Base-by-base conservation (phyloP, 345 rosid genomes). In the Excoecaria cochinchinensis region DNA sequence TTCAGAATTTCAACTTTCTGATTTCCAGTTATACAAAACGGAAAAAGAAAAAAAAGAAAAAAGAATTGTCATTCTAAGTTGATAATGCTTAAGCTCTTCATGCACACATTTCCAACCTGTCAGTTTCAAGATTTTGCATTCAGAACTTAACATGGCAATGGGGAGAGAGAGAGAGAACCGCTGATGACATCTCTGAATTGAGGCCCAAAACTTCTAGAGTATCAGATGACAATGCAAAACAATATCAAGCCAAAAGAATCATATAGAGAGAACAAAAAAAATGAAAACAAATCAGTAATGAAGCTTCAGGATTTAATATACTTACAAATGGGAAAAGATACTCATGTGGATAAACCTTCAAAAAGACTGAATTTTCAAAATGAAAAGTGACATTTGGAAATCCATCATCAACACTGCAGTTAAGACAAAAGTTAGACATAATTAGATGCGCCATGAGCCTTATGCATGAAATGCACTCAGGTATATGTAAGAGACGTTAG, bases 381-480 rank as follows among this genome's bases (percentile, higher is more conserved):
- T 95, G 84, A 67, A 95, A 89, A 71, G 97, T 95, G 76, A 95
- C 89, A 82, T 89, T 91, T 46, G 99, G 99, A 76, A 95, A 95
- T 74, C 82, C 94, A 57, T 90, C 92, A 86, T 93, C 97, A 83
- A 95, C 81, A 60, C 99, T 95, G 88, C 89, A 86, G 74, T 38
- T 53, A 52, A 52, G 74, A 61, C 59, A 53, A 76, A 77, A 70
- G 10, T 31, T 0, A 69, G 3, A 22, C 6, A 66, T 44, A 76
- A 78, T 72, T 53, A 73, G 74, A 57, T 83, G 19, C 12, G 66
- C 42, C 71, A 6, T 44, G 48, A 44, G 48, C 8, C 9, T 44
- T 44, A 44, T 44, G 48, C 48, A 44, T 44, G 10, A 44, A 44
- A 44, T 44, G 48, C 47, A 8, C 3, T 44, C 48, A 44, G 48